phyloP scores from a whole-genome alignment of 352 stramenopile species.

The Phytophthora hibernalis region DNA sequence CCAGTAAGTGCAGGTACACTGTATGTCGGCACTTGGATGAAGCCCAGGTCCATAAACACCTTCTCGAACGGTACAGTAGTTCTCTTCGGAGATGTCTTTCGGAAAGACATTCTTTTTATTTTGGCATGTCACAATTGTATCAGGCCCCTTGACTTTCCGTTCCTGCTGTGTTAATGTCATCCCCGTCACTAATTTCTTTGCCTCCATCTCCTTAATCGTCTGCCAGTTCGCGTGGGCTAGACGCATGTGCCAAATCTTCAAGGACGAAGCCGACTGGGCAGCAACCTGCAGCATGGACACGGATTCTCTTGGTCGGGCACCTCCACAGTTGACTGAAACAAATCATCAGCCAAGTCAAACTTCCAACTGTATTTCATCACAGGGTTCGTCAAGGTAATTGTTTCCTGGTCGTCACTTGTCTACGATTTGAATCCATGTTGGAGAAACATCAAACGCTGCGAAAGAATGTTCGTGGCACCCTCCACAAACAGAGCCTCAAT shows the following conservation, averaged over 20 bases:
- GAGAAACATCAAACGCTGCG: not conserved
- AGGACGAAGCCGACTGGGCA: not conserved
- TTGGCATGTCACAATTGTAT: slow-evolving; percentile 20
- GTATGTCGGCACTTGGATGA: slow-evolving; percentile 1
- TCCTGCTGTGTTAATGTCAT: not conserved
- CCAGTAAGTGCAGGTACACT: slow-evolving; percentile 16
- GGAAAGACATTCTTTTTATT: slow-evolving; percentile 23
- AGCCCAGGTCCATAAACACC: slow-evolving; percentile 12
- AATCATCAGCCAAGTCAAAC: slow-evolving; percentile 2
- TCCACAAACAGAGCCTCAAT: slow-evolving; percentile 15
- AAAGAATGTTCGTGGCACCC: slow-evolving; percentile 12
- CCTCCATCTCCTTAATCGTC: not conserved
- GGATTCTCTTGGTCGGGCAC: not conserved
- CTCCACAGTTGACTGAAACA: slow-evolving; percentile 10
- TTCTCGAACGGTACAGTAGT: not conserved
- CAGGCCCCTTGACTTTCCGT: slow-evolving; percentile 1
- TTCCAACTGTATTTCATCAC: slow-evolving; percentile 2
- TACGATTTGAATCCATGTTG: slow-evolving; percentile 4
- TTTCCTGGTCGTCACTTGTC: slow-evolving; percentile 11
- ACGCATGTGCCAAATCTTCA: slow-evolving; percentile 7
- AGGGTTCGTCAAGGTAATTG: not conserved
- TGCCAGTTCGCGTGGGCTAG: too few relatives aligned
- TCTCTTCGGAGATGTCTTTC: slow-evolving; percentile 1
- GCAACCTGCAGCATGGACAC: too few relatives aligned
- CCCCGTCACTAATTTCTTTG: slow-evolving; percentile 9